Percentiles rank a stretch among this genome's conserved stretches.
Evolutionary conservation across 257 asterid genomes (phyloP).

Genomic region (Fraxinus excelsior): DNA sequence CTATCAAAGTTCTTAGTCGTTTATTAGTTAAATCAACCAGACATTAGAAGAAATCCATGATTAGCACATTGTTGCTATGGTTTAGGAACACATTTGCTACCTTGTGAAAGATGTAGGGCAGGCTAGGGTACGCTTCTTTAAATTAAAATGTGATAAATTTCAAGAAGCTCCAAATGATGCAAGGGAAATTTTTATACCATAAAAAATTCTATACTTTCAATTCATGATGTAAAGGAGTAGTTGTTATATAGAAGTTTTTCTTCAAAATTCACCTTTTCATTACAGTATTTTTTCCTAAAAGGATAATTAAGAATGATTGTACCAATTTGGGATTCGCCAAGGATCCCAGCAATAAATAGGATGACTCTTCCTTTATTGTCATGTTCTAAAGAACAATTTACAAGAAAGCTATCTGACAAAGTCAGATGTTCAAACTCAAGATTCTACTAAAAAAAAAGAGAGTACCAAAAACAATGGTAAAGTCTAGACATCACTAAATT

Average conservation of each 20-base stretch:
- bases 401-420: neutral
- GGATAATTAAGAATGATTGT: neutral
- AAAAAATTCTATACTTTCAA: no score
- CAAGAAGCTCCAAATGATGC: no score
- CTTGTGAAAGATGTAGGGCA: neutral
- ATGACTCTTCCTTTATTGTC: neutral
- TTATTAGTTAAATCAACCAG: conserved; percentile 8
- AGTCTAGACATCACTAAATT: no score
- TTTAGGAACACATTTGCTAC: no score
- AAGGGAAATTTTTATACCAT: no score
- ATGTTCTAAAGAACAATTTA: no score
- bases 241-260: neutral
- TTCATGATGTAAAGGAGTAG: neutral
- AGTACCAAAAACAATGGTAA: neutral
- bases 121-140: neutral
- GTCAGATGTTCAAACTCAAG: neutral
- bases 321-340: neutral
- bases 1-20: no score
- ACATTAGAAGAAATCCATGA: neutral
- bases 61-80: neutral
- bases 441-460: neutral
- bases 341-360: neutral
- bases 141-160: neutral
- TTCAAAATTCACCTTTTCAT: neutral
- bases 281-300: neutral